A percentile compares a stretch with the other conserved stretches of the same genome.
These are phyloP conservation scores for Calocybe cyanea DNA, from an alignment of 768 basidiomycete species.

Conservation along the genomic window DNA sequence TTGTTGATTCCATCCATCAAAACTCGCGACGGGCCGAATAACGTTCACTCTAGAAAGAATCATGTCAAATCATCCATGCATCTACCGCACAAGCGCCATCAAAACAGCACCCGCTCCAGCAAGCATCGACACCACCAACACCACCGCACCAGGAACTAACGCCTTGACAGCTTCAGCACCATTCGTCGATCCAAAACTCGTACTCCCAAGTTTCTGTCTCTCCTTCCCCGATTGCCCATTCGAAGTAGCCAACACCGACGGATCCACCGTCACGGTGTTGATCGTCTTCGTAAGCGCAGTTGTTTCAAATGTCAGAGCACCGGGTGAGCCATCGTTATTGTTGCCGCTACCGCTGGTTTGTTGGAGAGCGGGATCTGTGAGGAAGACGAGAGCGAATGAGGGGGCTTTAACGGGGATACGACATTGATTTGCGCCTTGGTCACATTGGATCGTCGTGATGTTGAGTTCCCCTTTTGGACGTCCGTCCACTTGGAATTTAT, in stretches of 20 bases:
- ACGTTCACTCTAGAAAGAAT: too few relatives aligned
- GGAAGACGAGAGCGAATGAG: constrained; percentile 72
- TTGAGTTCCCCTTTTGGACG: constrained; percentile 51
- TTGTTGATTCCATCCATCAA: too few relatives aligned
- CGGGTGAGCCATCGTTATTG: constrained; percentile 17
- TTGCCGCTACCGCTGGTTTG: constrained; percentile 18
- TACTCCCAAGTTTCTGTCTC: constrained; percentile 3
- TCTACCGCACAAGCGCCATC: background rate
- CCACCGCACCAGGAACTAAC: background rate
- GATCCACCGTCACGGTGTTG: constrained; percentile 3
- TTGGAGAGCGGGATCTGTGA: constrained; percentile 38
- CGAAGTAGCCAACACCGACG: constrained; percentile 6
- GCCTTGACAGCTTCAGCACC: background rate
- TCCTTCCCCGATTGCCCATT: constrained; percentile 7
- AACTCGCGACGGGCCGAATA: too few relatives aligned
- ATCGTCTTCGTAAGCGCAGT: constrained; percentile 37
- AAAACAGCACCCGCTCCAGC: background rate
- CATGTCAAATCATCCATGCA: too few relatives aligned
- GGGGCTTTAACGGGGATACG: constrained; percentile 63
- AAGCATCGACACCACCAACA: background rate
- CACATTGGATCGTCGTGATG: constrained; percentile 59
- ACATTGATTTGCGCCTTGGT: constrained; percentile 50
- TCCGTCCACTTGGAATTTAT: constrained; percentile 63
- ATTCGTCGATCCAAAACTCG: background rate
- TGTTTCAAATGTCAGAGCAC: constrained; percentile 48